Evolutionary conservation across 805 yeast genomes (phyloP), one percentile per base, ranked within the genome.

Genomic region (Pichia manshurica): DNA sequence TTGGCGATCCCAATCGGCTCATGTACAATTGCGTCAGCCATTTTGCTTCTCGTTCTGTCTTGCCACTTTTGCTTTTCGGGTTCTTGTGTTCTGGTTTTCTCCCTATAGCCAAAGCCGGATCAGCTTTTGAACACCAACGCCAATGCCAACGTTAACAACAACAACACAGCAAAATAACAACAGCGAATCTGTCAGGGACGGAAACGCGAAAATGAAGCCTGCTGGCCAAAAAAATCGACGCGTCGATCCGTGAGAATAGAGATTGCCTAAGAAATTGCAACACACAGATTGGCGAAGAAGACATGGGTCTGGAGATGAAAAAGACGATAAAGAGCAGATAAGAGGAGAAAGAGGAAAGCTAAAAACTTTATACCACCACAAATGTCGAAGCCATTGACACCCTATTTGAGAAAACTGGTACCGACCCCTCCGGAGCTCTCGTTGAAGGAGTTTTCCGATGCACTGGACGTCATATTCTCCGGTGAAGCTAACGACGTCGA

Each of bases 1-100:
- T 81, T 82, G 35, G 87, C 73, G 57, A 83, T 78, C 47, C 90
- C 90, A 54, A 83, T 78, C 31, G 82, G 74, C 62, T 79, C 82
- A 34, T 73, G 44, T 20, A 41, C 42, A 22, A 59, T 55, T 38
- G 45, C 53, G 39, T 57, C 64, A 21, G 60, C 52, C 66, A 62
- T 61, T n/a, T n/a, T n/a, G n/a, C n/a, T n/a, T n/a, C n/a, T n/a
- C n/a, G n/a, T n/a, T n/a, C n/a, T n/a, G n/a, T n/a, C n/a, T n/a
- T n/a, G n/a, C n/a, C n/a, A n/a, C n/a, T n/a, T n/a, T n/a, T n/a
- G n/a, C n/a, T n/a, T n/a, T n/a, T n/a, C n/a, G n/a, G n/a, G n/a
- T n/a, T n/a, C n/a, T n/a, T n/a, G n/a, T n/a, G n/a, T n/a, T n/a
- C n/a, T n/a, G n/a, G n/a, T n/a, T n/a, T n/a, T n/a, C n/a, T n/a